phyloP scores from a whole-genome alignment of 257 asterid species.

The Rubia yunnanensis region DNA sequence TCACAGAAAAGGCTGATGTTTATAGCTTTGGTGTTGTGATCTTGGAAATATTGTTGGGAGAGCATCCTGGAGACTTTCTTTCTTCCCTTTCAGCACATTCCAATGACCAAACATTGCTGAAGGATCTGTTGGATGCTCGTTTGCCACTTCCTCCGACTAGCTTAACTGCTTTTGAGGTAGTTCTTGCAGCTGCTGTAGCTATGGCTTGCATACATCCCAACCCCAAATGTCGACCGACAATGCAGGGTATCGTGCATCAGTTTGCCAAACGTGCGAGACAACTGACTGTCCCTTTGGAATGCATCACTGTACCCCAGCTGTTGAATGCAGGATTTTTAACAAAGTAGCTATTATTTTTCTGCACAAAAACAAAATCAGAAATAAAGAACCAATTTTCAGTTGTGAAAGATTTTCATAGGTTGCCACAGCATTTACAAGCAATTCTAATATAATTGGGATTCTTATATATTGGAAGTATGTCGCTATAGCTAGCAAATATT shows the following conservation, averaged over 20 bases:
- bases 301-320: background rate
- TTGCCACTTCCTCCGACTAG: background rate
- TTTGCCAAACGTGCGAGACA: background rate
- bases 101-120: background rate
- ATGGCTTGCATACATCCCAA: background rate
- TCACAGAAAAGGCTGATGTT: constrained; percentile 1
- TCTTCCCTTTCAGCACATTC: background rate
- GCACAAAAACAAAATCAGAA: no score
- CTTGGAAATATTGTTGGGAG: constrained; percentile 4
- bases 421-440: no score
- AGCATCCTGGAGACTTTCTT: constrained; percentile 9
- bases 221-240: constrained; percentile 8
- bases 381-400: no score
- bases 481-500: no score
- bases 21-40: constrained; percentile 3
- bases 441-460: no score
- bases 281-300: background rate
- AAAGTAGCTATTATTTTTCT: no score
- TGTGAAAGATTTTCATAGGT: background rate
- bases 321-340: background rate
- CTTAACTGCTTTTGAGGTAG: background rate
- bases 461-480: no score
- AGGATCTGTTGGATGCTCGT: constrained; percentile 1
- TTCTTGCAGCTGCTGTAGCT: background rate
- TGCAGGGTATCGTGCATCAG: background rate